Percentiles rank a stretch among this genome's conserved stretches.
Conservation (phyloP, 192 early-diverging fungal species). For the Coemansia reversa region DNA sequence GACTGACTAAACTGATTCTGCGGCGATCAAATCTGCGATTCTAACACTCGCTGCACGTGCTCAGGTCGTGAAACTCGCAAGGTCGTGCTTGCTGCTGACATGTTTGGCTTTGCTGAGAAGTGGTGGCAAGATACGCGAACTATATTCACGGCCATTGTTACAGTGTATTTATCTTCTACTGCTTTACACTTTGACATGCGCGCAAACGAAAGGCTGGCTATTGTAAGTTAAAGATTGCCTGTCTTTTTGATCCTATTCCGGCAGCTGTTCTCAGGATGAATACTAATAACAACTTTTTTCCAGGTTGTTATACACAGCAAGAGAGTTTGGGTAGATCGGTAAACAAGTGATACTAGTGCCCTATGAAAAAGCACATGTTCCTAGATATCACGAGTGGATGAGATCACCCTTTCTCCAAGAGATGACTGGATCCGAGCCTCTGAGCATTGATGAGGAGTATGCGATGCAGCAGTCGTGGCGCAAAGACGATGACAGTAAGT, state of each 20-base stretch:
- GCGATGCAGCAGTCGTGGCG: constrained; percentile 92
- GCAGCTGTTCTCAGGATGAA: background rate
- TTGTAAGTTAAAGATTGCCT: constrained; percentile 18
- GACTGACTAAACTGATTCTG: background rate
- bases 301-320: background rate
- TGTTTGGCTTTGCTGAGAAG: background rate
- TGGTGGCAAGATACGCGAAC: background rate
- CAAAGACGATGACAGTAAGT: constrained; percentile 71
- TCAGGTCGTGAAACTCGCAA: background rate
- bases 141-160: background rate
- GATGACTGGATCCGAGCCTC: constrained; percentile 94
- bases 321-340: constrained; percentile 56
- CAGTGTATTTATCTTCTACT: background rate
- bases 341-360: constrained; percentile 73
- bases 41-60: constrained; percentile 2
- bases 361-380: constrained; percentile 83
- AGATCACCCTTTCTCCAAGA: constrained; percentile 84
- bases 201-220: constrained; percentile 43
- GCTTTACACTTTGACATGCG: constrained; percentile 20
- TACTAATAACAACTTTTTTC: background rate
- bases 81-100: background rate
- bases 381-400: constrained; percentile 95
- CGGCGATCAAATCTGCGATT: background rate
- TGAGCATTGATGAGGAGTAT: constrained; percentile 90
- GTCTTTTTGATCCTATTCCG: background rate